phyloP scores from a whole-genome alignment of 805 yeast species.

The Spathaspora hagerdaliae region DNA sequence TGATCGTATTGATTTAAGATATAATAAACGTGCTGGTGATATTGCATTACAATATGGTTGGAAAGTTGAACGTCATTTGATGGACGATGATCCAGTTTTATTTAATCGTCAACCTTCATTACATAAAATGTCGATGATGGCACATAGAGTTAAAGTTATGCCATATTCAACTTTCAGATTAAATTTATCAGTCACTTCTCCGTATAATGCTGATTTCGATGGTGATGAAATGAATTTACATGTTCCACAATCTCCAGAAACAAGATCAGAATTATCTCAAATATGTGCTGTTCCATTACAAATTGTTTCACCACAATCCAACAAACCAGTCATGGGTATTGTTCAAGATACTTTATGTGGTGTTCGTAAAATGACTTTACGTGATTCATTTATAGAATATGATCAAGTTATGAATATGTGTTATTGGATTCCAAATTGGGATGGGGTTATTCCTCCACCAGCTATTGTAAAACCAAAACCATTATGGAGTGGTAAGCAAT shows the following conservation, averaged over 20 bases:
- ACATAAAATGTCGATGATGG: slow-evolving; percentile 99
- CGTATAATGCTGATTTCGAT: slow-evolving; percentile 99
- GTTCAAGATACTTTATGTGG: slow-evolving; percentile 99
- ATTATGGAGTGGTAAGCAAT: slow-evolving; percentile 96
- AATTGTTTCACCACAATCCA: slow-evolving; percentile 97
- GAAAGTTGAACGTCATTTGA: slow-evolving; percentile 97
- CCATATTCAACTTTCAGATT: slow-evolving; percentile 97
- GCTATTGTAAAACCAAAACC: slow-evolving; percentile 93
- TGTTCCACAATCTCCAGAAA: slow-evolving; percentile 97
- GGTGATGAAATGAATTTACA: slow-evolving; percentile 99
- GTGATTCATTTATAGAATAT: slow-evolving; percentile 84
- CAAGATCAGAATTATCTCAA: slow-evolving; percentile 92
- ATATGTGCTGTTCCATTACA: slow-evolving; percentile 96
- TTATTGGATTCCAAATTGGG: slow-evolving; percentile 99
- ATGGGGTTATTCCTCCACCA: slow-evolving; percentile 95
- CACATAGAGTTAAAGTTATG: slow-evolving; percentile 97
- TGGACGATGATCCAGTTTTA: slow-evolving; percentile 96
- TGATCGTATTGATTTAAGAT: slow-evolving; percentile 95
- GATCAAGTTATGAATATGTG: slow-evolving; percentile 95
- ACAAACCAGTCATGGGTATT: slow-evolving; percentile 99
- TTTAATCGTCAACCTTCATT: slow-evolving; percentile 99
- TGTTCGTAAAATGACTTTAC: slow-evolving; percentile 87
- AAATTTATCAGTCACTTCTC: slow-evolving; percentile 95
- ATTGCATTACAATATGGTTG: slow-evolving; percentile 97
- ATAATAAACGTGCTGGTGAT: slow-evolving; percentile 97